A percentile compares a stretch with the other conserved stretches of the same genome.
Evolutionary conservation across 2,329 filamentous ascomycete genomes (phyloP).

Genomic region (Cladophialophora psammophila): DNA sequence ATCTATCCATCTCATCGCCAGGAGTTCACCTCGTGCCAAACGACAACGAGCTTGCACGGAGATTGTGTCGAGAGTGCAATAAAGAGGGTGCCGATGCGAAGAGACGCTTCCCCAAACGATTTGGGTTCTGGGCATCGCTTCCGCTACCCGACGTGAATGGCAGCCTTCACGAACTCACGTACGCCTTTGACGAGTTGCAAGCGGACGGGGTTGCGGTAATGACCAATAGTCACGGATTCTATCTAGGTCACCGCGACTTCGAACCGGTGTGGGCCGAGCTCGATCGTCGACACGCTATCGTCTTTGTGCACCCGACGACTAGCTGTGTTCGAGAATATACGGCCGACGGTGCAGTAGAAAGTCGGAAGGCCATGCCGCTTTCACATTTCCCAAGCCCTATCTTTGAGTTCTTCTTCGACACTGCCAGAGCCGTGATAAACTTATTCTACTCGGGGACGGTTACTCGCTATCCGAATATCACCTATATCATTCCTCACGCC

Average conservation of each 20-base stretch:
- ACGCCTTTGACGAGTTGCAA: slow-evolving; percentile 48
- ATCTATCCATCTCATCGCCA: slow-evolving; percentile 62
- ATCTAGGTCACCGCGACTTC: slow-evolving; percentile 57
- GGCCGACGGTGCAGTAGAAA: background rate
- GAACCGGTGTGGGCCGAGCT: slow-evolving; percentile 53
- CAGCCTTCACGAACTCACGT: slow-evolving; percentile 57
- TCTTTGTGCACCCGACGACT: slow-evolving; percentile 50
- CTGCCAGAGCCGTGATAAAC: slow-evolving; percentile 55
- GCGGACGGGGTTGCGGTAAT: slow-evolving; percentile 60
- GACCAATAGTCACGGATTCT: slow-evolving; percentile 62
- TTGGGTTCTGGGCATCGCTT: slow-evolving; percentile 62
- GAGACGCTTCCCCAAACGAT: slow-evolving; percentile 42
- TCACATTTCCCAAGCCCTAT: slow-evolving; percentile 11
- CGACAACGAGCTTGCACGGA: slow-evolving; percentile 47
- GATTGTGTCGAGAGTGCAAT: slow-evolving; percentile 47
- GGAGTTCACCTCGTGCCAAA: slow-evolving; percentile 54
- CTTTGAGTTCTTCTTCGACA: slow-evolving; percentile 61
- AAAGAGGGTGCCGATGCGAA: slow-evolving; percentile 38
- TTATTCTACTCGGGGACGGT: slow-evolving; percentile 58
- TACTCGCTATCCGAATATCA: slow-evolving; percentile 53
- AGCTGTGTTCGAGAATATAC: background rate
- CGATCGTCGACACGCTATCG: slow-evolving; percentile 12
- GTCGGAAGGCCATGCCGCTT: background rate
- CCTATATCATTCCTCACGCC: slow-evolving; percentile 57
- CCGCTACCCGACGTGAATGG: slow-evolving; percentile 59